These are phyloP conservation scores for Cinnamomum micranthum DNA, from an alignment of 164 flowering plant genomes.

Conservation along the genomic window DNA sequence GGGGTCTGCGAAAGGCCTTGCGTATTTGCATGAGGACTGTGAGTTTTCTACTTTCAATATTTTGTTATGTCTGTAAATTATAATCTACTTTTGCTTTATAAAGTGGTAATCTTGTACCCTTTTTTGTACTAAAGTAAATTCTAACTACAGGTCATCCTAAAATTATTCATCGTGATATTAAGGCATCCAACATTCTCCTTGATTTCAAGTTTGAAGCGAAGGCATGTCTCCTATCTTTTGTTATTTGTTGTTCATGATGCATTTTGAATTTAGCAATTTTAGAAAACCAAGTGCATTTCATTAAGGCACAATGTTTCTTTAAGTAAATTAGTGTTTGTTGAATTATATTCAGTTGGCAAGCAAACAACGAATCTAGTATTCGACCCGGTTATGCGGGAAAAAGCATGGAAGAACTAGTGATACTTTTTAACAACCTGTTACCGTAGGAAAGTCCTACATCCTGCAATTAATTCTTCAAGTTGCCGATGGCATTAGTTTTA, in stretches of 20 bases:
- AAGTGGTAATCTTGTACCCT: too few relatives aligned
- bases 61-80: background rate
- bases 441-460: background rate
- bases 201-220: slow-evolving; percentile 91
- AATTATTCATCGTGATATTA: slow-evolving; percentile 95
- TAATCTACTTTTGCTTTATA: too few relatives aligned
- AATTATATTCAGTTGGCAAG: background rate
- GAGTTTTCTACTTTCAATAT: slow-evolving; percentile 23
- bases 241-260: slow-evolving; percentile 1
- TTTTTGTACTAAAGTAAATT: background rate
- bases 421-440: too few relatives aligned
- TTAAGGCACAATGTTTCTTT: background rate
- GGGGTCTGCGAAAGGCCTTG: slow-evolving; percentile 95
- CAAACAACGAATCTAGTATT: background rate
- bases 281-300: background rate
- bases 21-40: slow-evolving; percentile 97
- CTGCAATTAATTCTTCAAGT: background rate
- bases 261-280: background rate
- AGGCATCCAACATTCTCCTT: slow-evolving; percentile 85
- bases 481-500: background rate
- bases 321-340: background rate
- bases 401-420: too few relatives aligned
- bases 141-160: slow-evolving; percentile 81
- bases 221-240: slow-evolving; percentile 32
- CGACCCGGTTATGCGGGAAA: background rate